phyloP scores from a whole-genome alignment of 2,329 filamentous ascomycete species.

The Neonectria faginata region DNA sequence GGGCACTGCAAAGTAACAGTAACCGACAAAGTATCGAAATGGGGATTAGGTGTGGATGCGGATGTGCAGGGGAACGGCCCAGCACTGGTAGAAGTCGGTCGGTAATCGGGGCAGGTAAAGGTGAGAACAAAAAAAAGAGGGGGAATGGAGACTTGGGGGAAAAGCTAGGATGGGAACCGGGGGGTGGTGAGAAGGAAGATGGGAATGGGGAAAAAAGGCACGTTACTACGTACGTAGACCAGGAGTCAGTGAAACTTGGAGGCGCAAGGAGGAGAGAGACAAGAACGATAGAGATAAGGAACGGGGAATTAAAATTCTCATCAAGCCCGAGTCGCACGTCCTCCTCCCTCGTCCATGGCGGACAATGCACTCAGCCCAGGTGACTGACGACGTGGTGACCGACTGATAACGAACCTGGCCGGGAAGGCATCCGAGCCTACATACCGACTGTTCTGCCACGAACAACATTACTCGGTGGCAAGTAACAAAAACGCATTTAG shows the following conservation, averaged over 20 bases:
- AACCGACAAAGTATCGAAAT: neutral
- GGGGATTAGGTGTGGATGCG: constrained; percentile 13
- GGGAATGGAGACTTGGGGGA: constrained; percentile 6
- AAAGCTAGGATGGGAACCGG: neutral
- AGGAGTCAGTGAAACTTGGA: constrained; percentile 1
- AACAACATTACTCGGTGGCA: constrained; percentile 23
- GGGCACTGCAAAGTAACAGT: neutral
- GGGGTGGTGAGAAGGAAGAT: too few relatives aligned
- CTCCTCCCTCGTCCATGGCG: neutral
- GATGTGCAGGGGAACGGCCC: constrained; percentile 16
- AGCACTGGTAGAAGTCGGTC: constrained; percentile 17
- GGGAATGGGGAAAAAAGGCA: neutral
- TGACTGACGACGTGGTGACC: constrained; percentile 29
- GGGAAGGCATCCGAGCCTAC: constrained; percentile 25
- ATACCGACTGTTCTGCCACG: constrained; percentile 5
- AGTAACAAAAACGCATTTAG: neutral
- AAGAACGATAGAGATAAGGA: constrained; percentile 21
- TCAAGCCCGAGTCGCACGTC: constrained; percentile 7
- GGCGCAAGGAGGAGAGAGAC: neutral
- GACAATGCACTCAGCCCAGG: constrained; percentile 25
- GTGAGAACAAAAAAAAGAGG: constrained; percentile 19
- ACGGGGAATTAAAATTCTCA: constrained; percentile 9
- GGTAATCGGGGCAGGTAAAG: constrained; percentile 21
- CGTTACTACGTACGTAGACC: constrained; percentile 1
- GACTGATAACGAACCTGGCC: constrained; percentile 42